Base-by-base conservation (phyloP, 1,284 basidiomycete genomes). In the Ustilago xerochloae region DNA sequence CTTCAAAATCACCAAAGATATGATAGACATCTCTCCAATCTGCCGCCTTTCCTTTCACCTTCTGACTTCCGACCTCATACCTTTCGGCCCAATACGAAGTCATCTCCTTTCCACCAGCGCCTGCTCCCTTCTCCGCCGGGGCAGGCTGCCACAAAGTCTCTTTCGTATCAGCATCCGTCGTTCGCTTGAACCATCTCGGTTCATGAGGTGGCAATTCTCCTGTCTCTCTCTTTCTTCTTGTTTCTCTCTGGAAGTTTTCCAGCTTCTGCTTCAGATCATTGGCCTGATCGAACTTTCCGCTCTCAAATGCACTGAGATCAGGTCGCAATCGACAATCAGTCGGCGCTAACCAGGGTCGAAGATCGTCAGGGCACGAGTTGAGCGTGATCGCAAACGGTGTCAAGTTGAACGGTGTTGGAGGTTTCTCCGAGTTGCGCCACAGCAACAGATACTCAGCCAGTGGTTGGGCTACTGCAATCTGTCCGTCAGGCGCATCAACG, bases 381-480 rank as follows among this genome's bases (percentile, higher is more conserved):
- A 98, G 87, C 3, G 93, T 94, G 73, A 97, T 90, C 4, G 96
- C 94, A 83, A 92, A 99, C n/a, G 94, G 94, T 0, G 95, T 97
- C 28, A 99, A 88, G 85, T 97, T 97, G 73, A 84, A 84, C 5
- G 82, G 79, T 18, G 71, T 58, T 2, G 64, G 46, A 1, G 67
- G 63, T 84, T 96, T 97, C 15, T 74, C 74, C 32, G 93, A 93
- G 86, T 98, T 98, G 67, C 92, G 88, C 96, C 96, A 99, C 4
- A 99, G 88, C 10, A 94, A 87, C 66, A 94, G 88, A 81, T 91
- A 92, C 79, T 92, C 90, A 22, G 87, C 87, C 36, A 68, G 88
- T 79, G 57, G 87, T 65, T 63, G 68, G 32, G 24, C 87, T 85
- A 43, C 69, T 15, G 18, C 86, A 82, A 53, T 86, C 82, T 63